Base-by-base conservation (phyloP, 2,329 filamentous ascomycete species). In the Magnaporthiopsis incrustans region DNA sequence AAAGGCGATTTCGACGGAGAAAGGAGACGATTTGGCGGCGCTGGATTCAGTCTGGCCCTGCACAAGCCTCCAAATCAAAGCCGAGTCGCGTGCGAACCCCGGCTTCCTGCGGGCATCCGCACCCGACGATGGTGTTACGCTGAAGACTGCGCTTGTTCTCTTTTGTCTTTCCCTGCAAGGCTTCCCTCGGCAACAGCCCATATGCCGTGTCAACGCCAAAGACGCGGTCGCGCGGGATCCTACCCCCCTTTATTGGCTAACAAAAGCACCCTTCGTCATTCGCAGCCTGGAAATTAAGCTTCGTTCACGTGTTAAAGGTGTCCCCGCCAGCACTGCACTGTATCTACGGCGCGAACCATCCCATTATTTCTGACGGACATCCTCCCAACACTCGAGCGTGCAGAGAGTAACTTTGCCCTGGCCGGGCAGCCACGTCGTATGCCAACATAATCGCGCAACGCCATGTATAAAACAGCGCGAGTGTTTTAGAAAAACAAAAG, bases 251-350 rank as follows among this genome's bases (percentile, higher is more conserved):
- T 53, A 59, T 63, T 63, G 62, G 56, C 32, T 27, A 15, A 33
- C 14, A 59, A 44, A 53, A 59, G 27, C 57, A n/a, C 12, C n/a
- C 30, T 59, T 53, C 62, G 62, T 63, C 62, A 63, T 63, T 30
- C 33, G 15, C 12, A 38, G 57, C 44, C 18, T 7, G 44, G 53
- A 59, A 50, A 63, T 63, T 63, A 59, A 63, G 35, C 56, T 59
- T 63, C 33, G 25, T 63, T 63, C 62, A 63, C 62, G 62, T 63
- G 62, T 63, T 57, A 63, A 33, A 10, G 44, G n/a, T n/a, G 18
- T 7, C 44, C 44, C 44, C 18, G 10, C 44, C 18, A 22, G 44
- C 22, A 53, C 44, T 53, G 44, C n/a, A n/a, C 30, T 30, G 30
- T 30, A 30, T 30, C 30, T 53, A 53, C 44, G 44, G 44, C 44